Base-by-base conservation (phyloP, 129 eudicot species). In the Smallanthus sonchifolius region DNA sequence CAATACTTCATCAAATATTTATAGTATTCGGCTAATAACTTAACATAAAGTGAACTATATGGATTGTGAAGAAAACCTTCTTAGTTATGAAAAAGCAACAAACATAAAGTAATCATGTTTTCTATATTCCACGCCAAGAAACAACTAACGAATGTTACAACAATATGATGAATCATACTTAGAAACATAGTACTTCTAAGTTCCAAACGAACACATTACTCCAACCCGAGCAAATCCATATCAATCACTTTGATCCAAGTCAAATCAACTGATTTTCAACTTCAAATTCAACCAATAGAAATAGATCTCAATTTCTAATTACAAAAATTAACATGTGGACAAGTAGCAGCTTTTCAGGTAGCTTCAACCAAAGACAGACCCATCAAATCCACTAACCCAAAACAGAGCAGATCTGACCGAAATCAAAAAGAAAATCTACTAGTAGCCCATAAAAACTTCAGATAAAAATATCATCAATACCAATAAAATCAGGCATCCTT, bases 331-430 rank as follows among this genome's bases (percentile, higher is more conserved):
- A 37, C n/a, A 17, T 64, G 39, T 15, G 24, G 0, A 47, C 54
- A 35, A 36, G 39, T 63, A 75, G 73, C 79, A 65, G 19, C 74
- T 54, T 24, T 52, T 11, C 17, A 51, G 44, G 40, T 19, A 35
- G 42, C 20, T 11, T 75, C 52, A 75, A 65, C 13, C n/a, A 63
- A 2, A 63, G 4, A 16, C 40, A 60, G 19, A 44, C 30, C 24
- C 17, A 63, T 63, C 20, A 54, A 54, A 19, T 10, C 5, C 35
- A 24, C 20, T 39, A 39, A 32, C 59, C 66, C 44, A 38, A 48
- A 37, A 47, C 42, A 13, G 0, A 45, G 48, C 34, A 9, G 51
- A 57, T 57, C 75, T 32, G 61, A 28, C 35, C 63, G 1, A 47
- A 17, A 36, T 14, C 2, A 57, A 32, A 34, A 10, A 16, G 7